Conservation (phyloP, 2,329 filamentous ascomycete genomes). For the Aspergillus jensenii region DNA sequence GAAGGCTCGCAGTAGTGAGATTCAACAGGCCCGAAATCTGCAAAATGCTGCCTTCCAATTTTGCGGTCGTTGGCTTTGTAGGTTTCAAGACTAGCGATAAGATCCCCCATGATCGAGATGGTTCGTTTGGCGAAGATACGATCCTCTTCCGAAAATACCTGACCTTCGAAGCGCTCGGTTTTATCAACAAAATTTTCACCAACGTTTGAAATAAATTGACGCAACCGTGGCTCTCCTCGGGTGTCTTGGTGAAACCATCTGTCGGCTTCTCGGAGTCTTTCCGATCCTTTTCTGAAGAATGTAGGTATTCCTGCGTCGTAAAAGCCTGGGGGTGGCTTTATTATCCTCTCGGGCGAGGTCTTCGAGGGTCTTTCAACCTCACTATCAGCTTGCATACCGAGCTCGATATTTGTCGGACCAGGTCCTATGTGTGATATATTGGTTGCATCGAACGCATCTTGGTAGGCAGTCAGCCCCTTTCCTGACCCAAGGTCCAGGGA, state of each 20-base stretch:
- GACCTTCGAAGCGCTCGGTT: constrained; percentile 5
- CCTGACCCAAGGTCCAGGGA: neutral
- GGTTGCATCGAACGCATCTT: neutral
- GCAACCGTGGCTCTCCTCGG: constrained; percentile 18
- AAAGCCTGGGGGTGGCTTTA: constrained; percentile 20
- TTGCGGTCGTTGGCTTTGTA: constrained; percentile 14
- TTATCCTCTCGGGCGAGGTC: neutral
- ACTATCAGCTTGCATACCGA: neutral
- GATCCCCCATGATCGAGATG: constrained; percentile 22
- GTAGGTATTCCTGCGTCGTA: constrained; percentile 2
- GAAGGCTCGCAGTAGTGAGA: constrained; percentile 15
- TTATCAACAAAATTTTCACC: constrained; percentile 16
- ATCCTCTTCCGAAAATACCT: constrained; percentile 1
- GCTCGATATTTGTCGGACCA: neutral
- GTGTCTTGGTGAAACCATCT: constrained; percentile 25
- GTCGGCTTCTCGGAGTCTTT: constrained; percentile 18
- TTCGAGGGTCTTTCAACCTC: neutral
- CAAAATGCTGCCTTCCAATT: constrained; percentile 16
- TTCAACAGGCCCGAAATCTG: constrained; percentile 15
- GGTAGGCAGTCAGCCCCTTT: too few relatives aligned
- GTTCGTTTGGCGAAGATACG: constrained; percentile 13
- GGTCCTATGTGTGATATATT: neutral
- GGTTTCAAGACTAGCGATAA: constrained; percentile 21
- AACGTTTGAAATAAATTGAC: constrained; percentile 19
- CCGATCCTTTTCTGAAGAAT: neutral